Evolutionary conservation across 495 filamentous ascomycete genomes (phyloP).

Genomic region (Aspergillus bridgeri): DNA sequence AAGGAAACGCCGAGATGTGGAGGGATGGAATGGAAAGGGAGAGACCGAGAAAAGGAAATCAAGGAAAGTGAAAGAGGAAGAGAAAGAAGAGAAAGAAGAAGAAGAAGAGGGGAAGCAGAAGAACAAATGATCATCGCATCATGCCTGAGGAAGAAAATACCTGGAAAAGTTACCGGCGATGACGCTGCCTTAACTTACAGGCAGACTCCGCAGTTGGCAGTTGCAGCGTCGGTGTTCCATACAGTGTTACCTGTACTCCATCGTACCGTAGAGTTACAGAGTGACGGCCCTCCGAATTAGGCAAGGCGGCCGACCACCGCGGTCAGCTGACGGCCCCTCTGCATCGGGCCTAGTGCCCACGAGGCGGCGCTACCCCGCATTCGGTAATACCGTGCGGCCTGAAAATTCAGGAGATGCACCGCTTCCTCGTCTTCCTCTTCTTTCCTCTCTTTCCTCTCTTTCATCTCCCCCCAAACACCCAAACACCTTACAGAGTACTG

Average conservation of each 20-base stretch:
- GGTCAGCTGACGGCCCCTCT: slow-evolving; percentile 23
- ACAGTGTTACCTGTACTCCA: too few species aligned
- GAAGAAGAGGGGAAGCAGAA: neutral
- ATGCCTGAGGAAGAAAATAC: slow-evolving; percentile 2
- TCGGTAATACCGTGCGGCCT: slow-evolving; percentile 22
- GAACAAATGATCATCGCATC: neutral
- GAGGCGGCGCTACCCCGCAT: slow-evolving; percentile 24
- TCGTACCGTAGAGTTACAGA: too few species aligned
- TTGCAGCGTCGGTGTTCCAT: too few species aligned
- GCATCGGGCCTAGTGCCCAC: slow-evolving; percentile 15
- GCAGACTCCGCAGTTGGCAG: neutral
- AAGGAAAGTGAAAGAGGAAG: too few species aligned
- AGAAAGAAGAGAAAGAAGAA: neutral
- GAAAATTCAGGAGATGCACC: too few species aligned
- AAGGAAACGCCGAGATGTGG: too few species aligned
- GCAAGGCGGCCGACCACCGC: too few species aligned
- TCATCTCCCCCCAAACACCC: too few species aligned
- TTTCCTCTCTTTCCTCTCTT: too few species aligned
- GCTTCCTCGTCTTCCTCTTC: neutral
- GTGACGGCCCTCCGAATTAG: too few species aligned
- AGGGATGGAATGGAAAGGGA: too few species aligned
- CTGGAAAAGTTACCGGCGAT: neutral
- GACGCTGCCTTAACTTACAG: neutral
- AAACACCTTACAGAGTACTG: neutral
- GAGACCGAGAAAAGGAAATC: too few species aligned